Percentiles rank a stretch among this genome's conserved stretches.
These are phyloP conservation scores for Talaromyces nanjingensis DNA, from an alignment of 495 filamentous ascomycete genomes.

Conservation along the genomic window DNA sequence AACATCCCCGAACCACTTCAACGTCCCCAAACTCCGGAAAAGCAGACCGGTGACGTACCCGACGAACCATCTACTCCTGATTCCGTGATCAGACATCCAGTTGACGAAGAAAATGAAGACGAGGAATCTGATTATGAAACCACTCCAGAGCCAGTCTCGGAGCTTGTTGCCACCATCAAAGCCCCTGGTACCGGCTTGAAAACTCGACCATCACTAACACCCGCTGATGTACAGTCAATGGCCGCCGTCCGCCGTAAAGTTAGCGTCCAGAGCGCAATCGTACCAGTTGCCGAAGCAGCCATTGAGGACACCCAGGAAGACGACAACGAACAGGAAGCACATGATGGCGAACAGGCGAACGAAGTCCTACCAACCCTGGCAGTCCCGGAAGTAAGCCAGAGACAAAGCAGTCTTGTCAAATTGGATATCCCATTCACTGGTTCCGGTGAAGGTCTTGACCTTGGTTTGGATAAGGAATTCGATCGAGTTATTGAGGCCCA, in stretches of 20 bases:
- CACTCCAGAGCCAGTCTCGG: conserved; percentile 56
- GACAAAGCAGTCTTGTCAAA: conserved; percentile 46
- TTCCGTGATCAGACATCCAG: conserved; percentile 83
- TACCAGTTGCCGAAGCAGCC: conserved; percentile 40
- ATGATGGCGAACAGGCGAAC: not conserved
- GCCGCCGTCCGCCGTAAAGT: conserved; percentile 78
- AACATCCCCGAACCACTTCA: conserved; percentile 44
- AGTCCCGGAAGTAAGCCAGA: conserved; percentile 23
- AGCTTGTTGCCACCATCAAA: conserved; percentile 83
- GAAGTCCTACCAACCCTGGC: conserved; percentile 11
- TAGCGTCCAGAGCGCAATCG: conserved; percentile 63
- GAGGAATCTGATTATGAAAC: conserved; percentile 21
- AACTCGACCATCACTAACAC: conserved; percentile 80
- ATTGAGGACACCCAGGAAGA: conserved; percentile 25
- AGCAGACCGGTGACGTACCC: conserved; percentile 39
- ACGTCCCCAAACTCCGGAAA: conserved; percentile 60
- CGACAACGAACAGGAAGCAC: conserved; percentile 18
- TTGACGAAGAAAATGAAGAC: conserved; percentile 27
- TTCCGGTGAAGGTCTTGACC: conserved; percentile 51
- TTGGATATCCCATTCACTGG: conserved; percentile 62
- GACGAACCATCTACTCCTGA: conserved; percentile 76
- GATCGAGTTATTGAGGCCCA: conserved; percentile 92
- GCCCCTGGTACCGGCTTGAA: conserved; percentile 82
- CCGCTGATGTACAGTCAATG: conserved; percentile 80
- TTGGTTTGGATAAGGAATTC: conserved; percentile 87